Evolutionary conservation across 2,329 filamentous ascomycete genomes (phyloP).

Genomic region (Sclerotinia glacialis): DNA sequence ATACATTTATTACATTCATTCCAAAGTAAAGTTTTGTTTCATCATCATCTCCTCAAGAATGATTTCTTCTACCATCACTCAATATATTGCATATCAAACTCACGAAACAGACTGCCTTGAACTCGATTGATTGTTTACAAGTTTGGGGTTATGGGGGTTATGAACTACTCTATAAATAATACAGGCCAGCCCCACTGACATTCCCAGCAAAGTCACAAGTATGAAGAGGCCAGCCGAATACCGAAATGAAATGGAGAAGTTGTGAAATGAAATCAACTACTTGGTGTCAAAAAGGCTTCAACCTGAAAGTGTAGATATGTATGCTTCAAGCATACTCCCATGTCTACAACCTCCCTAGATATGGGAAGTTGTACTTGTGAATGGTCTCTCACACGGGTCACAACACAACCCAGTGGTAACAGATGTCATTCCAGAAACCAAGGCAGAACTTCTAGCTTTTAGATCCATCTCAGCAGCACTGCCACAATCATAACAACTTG

Average conservation of each 20-base stretch:
- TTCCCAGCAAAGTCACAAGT: background rate
- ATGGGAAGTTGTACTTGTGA: conserved; percentile 1
- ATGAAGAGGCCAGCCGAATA: background rate
- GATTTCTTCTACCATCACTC: background rate
- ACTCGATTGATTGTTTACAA: background rate
- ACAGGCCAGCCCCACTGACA: background rate
- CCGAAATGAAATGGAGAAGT: too few species aligned
- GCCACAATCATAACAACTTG: background rate
- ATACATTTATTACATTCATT: background rate
- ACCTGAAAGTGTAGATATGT: background rate
- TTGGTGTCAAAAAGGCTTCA: background rate
- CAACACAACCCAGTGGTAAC: background rate
- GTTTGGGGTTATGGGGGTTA: background rate
- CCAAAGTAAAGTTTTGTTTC: background rate
- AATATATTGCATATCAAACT: background rate
- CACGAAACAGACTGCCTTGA: background rate
- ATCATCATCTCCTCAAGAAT: background rate
- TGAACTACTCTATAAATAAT: background rate
- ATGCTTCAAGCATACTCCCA: background rate
- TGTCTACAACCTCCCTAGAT: too few species aligned
- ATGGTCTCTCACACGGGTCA: background rate
- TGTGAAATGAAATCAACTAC: too few species aligned
- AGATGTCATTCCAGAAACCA: conserved; percentile 5
- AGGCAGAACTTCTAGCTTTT: conserved; percentile 12
- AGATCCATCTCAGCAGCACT: background rate